phyloP scores from a whole-genome alignment of 352 stramenopile genomes.

The Phytopythium aichiense region DNA sequence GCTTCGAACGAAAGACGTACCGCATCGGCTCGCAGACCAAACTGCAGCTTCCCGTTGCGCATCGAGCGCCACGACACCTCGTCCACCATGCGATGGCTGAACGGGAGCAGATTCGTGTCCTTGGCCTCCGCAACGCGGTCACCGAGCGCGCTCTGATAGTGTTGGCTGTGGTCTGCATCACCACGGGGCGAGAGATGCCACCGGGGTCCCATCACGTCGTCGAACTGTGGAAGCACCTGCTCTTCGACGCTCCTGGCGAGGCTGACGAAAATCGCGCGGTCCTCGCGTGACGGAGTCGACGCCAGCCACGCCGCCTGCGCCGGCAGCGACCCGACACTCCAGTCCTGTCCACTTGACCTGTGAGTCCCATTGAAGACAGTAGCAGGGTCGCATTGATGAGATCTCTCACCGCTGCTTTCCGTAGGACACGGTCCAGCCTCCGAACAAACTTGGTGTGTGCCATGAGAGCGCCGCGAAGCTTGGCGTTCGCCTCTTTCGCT shows the following conservation, averaged over 20 bases:
- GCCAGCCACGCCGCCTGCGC: not conserved
- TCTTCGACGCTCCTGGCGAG: not conserved
- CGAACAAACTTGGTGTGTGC: slow-evolving; percentile 25
- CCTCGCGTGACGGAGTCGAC: not conserved
- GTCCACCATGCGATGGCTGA: not conserved
- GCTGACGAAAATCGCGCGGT: not conserved
- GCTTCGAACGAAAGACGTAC: not conserved
- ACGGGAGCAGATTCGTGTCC: not conserved
- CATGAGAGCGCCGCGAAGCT: slow-evolving; percentile 31
- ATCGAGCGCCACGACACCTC: slow-evolving; percentile 3
- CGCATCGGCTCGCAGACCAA: not conserved
- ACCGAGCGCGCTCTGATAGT: too few relatives aligned
- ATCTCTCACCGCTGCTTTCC: slow-evolving; percentile 22
- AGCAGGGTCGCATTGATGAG: not conserved
- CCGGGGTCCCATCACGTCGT: not conserved
- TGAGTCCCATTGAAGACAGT: not conserved
- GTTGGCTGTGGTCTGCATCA: not conserved
- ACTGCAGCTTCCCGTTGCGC: not conserved
- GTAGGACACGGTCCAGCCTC: slow-evolving; percentile 30
- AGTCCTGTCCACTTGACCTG: not conserved
- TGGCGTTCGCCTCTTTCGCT: slow-evolving; percentile 34
- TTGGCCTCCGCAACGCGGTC: not conserved
- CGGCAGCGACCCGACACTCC: not conserved
- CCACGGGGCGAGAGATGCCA: not conserved
- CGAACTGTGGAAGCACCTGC: not conserved